Percentiles rank a stretch among this genome's conserved stretches.
These are phyloP conservation scores for Melaleuca quinquenervia DNA, from an alignment of 345 rosid genomes.

Conservation along the genomic window DNA sequence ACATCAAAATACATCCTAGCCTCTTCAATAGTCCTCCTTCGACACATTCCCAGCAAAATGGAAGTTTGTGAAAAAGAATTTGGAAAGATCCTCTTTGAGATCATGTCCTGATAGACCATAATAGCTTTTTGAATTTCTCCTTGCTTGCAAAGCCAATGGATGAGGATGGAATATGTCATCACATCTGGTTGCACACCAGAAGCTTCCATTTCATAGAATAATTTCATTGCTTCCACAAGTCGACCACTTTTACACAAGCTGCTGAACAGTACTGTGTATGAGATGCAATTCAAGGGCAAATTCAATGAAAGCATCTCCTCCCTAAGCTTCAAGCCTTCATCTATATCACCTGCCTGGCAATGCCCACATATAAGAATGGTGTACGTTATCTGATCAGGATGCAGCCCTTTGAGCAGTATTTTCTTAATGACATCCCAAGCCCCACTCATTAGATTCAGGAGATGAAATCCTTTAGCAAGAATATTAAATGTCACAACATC, in stretches of 20 bases:
- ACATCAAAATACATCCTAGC: conserved; percentile 50
- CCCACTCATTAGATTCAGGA: conserved; percentile 37
- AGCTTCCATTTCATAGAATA: conserved; percentile 41
- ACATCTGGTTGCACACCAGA: conserved; percentile 40
- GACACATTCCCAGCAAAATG: conserved; percentile 47
- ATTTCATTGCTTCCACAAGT: conserved; percentile 34
- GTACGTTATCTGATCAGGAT: conserved; percentile 43
- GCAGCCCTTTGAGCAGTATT: conserved; percentile 36
- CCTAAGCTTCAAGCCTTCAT: conserved; percentile 41
- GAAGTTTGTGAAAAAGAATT: conserved; percentile 32
- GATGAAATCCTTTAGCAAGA: conserved; percentile 51
- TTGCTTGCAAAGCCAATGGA: conserved; percentile 65
- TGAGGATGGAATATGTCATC: conserved; percentile 55
- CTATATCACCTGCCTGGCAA: conserved; percentile 43
- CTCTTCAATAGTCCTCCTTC: conserved; percentile 35
- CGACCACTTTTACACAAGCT: conserved; percentile 57
- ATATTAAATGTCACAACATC: conserved; percentile 61
- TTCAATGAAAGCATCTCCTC: conserved; percentile 50
- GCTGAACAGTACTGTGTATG: conserved; percentile 44
- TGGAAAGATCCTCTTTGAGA: conserved; percentile 28
- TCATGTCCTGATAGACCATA: conserved; percentile 40
- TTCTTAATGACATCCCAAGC: conserved; percentile 32
- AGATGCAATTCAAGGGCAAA: conserved; percentile 28
- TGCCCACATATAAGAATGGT: conserved; percentile 22
- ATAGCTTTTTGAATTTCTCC: conserved; percentile 49